Base-by-base conservation (phyloP, 352 stramenopile species). In the Aphanomyces invadans region DNA sequence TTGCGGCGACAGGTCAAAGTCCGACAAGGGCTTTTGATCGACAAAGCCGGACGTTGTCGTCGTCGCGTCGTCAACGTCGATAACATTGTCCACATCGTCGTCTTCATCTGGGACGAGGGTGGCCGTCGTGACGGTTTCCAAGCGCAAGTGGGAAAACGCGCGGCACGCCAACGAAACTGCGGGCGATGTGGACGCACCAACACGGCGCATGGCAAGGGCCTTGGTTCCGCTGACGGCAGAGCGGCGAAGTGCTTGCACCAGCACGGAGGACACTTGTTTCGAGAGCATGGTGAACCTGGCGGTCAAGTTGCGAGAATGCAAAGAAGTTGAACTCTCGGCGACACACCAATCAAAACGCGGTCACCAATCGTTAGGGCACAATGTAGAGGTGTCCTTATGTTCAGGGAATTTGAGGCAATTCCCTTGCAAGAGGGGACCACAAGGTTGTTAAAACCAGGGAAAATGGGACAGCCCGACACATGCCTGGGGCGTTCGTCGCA, bases 1-100 rank as follows among this genome's bases (percentile, higher is more conserved):
- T 62, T 74, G 68, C 23, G 74, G 56, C 67, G 84, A 90, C 46
- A 92, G 68, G 11, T 77, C 67, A 56, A 89, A 92, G 71, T 87
- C 78, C 26, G 76, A 56, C 19, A 92, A 70, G 19, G 76, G 80
- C 68, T 92, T 87, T 70, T 92, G 81, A 70, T 83, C 78, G 45
- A 73, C 80, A 62, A 92, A 92, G 39, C 79, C 83, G 26, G 79
- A 74, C 23, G 64, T 46, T 17, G 71, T 32, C 46, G 76, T 64
- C 42, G 75, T 75, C 70, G 49, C 1, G 12, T 32, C 36, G 36
- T 42, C 36, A 42, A 42, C 15, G 36, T 42, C 36, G 36, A 42
- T 15, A 15, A 42, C 15, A 15, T 42, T 42, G 36, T 88, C 77
- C 25, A 86, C 72, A 0, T 78, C 75, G 11, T 60, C 42, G 19